Evolutionary conservation across 805 yeast genomes (phyloP).

Genomic region (Cyberlindnera americana): DNA sequence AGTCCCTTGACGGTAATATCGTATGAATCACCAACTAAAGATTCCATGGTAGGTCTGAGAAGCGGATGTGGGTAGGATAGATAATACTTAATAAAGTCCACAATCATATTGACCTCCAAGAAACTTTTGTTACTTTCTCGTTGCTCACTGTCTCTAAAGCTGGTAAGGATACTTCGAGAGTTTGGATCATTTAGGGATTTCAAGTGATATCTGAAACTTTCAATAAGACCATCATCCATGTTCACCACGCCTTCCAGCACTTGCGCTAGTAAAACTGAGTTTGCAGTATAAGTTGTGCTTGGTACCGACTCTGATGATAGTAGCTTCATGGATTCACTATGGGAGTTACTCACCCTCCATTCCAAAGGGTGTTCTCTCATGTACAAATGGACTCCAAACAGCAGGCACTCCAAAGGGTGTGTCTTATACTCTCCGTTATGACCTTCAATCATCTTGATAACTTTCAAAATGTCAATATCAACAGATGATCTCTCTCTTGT

Average conservation of each 20-base stretch:
- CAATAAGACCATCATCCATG: not conserved
- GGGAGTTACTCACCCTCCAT: slow-evolving; percentile 6
- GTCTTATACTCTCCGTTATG: slow-evolving; percentile 3
- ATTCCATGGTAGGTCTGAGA: not conserved
- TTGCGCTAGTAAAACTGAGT: slow-evolving; percentile 7
- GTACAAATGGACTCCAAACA: slow-evolving; percentile 13
- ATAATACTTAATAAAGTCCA: slow-evolving; percentile 12
- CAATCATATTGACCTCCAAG: slow-evolving; percentile 4
- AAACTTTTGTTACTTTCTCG: not conserved
- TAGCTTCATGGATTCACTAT: not conserved
- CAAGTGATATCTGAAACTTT: not conserved
- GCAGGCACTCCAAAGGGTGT: slow-evolving; percentile 8
- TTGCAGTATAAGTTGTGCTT: slow-evolving; percentile 6
- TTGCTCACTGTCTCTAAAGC: slow-evolving; percentile 5
- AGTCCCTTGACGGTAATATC: not conserved
- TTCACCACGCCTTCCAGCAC: slow-evolving; percentile 5
- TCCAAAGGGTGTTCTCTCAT: slow-evolving; percentile 9
- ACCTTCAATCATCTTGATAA: not conserved
- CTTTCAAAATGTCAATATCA: slow-evolving; percentile 3
- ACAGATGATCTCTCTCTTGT: slow-evolving; percentile 9
- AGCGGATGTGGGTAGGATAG: slow-evolving; percentile 10
- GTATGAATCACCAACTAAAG: slow-evolving; percentile 1
- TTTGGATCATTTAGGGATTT: not conserved
- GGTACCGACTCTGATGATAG: slow-evolving; percentile 12
- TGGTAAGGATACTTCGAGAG: slow-evolving; percentile 1